Conservation (phyloP, 2,329 filamentous ascomycete species). For the Paradendryphiella salina region DNA sequence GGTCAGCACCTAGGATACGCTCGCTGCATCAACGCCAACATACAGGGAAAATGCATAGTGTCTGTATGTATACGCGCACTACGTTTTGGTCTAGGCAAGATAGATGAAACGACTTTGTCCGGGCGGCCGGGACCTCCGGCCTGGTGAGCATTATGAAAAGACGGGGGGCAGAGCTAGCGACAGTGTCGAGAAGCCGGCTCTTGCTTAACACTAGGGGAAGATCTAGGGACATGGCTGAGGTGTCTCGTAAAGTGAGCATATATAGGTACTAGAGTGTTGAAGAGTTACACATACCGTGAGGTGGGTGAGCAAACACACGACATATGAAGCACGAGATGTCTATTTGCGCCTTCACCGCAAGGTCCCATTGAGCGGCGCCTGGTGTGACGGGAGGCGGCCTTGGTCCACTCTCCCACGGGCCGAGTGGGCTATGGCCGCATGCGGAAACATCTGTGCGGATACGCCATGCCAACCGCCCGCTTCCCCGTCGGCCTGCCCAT, state of each 20-base stretch:
- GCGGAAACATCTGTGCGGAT: constrained; percentile 19
- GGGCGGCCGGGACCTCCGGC: constrained; percentile 21
- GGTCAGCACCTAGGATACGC: constrained; percentile 2
- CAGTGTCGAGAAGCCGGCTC: constrained; percentile 18
- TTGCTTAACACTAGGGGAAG: constrained; percentile 25
- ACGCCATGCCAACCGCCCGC: constrained; percentile 16
- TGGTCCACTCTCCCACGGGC: constrained; percentile 30
- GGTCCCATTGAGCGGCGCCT: constrained; percentile 24
- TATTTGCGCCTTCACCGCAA: constrained; percentile 38
- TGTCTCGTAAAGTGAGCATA: constrained; percentile 21
- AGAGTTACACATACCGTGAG: constrained; percentile 27
- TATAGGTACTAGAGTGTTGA: constrained; percentile 22
- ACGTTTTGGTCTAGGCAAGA: constrained; percentile 39
- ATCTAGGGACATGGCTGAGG: constrained; percentile 26
- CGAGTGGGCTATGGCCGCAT: constrained; percentile 27
- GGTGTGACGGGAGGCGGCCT: constrained; percentile 35
- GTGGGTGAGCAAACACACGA: constrained; percentile 33
- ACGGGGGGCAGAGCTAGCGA: constrained; percentile 23
- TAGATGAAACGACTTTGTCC: constrained; percentile 33
- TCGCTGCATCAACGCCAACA: background rate
- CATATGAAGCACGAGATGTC: constrained; percentile 32
- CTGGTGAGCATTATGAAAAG: constrained; percentile 35
- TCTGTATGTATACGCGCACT: constrained; percentile 40
- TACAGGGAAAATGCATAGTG: constrained; percentile 38
- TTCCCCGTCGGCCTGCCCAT: constrained; percentile 32